A percentile compares a stretch with the other conserved stretches of the same genome.
These are phyloP conservation scores for Fusarium longipes DNA, from an alignment of 2,329 filamentous ascomycete species.

Conservation along the genomic window DNA sequence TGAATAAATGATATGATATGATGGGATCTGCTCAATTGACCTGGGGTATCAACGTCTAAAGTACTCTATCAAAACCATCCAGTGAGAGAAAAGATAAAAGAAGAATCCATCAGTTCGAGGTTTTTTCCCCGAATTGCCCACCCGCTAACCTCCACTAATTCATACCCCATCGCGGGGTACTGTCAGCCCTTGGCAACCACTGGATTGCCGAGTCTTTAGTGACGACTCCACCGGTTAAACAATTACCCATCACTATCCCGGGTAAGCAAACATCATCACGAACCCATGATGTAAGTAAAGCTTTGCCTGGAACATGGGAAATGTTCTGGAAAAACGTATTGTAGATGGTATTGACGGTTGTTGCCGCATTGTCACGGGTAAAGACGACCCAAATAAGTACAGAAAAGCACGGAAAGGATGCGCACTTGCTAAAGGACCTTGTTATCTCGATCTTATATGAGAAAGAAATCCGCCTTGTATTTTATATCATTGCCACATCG, in stretches of 20 bases:
- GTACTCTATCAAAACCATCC: conserved; percentile 24
- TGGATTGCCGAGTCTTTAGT: conserved; percentile 14
- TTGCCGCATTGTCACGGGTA: conserved; percentile 15
- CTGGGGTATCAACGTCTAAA: conserved; percentile 6
- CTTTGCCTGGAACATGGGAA: conserved; percentile 2
- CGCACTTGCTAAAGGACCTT: conserved; percentile 11
- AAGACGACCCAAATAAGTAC: conserved; percentile 3
- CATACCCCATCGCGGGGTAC: conserved; percentile 21
- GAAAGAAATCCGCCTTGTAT: conserved; percentile 12
- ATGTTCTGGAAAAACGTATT: conserved; percentile 1
- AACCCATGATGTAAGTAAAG: conserved; percentile 17
- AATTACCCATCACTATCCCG: conserved; percentile 28
- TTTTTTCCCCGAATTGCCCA: conserved; percentile 35
- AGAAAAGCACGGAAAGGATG: background rate
- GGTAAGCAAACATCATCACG: conserved; percentile 16
- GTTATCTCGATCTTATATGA: conserved; percentile 2
- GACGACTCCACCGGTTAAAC: conserved; percentile 25
- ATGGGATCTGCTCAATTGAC: background rate
- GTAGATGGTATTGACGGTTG: conserved; percentile 4
- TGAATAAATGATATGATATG: background rate
- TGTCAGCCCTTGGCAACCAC: background rate
- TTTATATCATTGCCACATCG: conserved; percentile 29
- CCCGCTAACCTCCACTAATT: background rate
- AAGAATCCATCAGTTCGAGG: conserved; percentile 21
- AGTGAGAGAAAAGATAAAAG: conserved; percentile 14